These are phyloP conservation scores for Neurospora sp. DNA, from an alignment of 495 filamentous ascomycete species.

Conservation along the genomic window DNA sequence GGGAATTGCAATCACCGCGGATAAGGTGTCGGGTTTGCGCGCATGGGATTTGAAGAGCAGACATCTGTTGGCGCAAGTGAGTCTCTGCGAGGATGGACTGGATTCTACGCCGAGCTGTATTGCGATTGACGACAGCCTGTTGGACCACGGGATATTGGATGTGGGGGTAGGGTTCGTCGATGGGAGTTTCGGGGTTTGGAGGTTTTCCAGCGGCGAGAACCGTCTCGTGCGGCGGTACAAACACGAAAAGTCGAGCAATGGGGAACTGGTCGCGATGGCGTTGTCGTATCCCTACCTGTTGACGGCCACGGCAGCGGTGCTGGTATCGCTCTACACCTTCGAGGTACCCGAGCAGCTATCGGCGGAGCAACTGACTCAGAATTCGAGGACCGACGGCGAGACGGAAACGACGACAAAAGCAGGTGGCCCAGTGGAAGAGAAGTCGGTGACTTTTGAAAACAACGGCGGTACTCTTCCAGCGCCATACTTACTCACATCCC, in stretches of 20 bases:
- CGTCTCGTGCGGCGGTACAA: constrained; percentile 40
- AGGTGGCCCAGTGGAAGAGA: background rate
- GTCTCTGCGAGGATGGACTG: constrained; percentile 16
- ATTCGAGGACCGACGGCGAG: background rate
- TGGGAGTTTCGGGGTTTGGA: constrained; percentile 64
- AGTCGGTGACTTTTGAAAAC: background rate
- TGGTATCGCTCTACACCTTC: constrained; percentile 67
- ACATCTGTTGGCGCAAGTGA: constrained; percentile 40
- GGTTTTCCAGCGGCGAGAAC: constrained; percentile 35
- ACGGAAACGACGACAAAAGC: background rate
- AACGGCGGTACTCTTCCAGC: constrained; percentile 3
- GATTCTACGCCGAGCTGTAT: constrained; percentile 52
- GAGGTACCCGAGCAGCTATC: constrained; percentile 19
- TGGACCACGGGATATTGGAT: constrained; percentile 29
- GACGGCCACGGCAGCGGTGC: constrained; percentile 61
- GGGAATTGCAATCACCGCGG: constrained; percentile 70
- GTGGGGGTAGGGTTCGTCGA: constrained; percentile 68
- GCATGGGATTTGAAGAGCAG: constrained; percentile 66
- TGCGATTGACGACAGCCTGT: constrained; percentile 43
- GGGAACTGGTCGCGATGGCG: constrained; percentile 65
- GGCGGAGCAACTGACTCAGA: background rate
- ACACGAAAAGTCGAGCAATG: constrained; percentile 47
- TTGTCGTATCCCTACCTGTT: constrained; percentile 66
- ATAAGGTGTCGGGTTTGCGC: constrained; percentile 55
- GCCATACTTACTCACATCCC: constrained; percentile 61